Percentiles rank a stretch among this genome's conserved stretches.
phyloP scores from a whole-genome alignment of 2,329 filamentous ascomycete genomes.

The Nectriaceae sp. region DNA sequence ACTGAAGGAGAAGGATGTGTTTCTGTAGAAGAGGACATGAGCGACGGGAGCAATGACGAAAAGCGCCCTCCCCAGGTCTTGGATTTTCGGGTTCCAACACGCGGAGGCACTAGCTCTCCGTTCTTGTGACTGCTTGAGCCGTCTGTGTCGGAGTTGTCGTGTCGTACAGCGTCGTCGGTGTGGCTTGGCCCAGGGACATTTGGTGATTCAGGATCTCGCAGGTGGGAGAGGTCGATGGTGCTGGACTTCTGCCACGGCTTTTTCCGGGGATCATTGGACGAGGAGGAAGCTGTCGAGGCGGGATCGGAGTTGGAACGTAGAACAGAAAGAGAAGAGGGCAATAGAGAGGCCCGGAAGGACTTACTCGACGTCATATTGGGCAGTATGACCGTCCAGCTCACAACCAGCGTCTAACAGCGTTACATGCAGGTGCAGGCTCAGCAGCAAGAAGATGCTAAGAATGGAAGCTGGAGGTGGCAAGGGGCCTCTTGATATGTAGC shows the following conservation, averaged over 20 bases:
- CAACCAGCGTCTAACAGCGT: slow-evolving; percentile 32
- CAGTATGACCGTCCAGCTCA: slow-evolving; percentile 30
- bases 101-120: slow-evolving; percentile 22
- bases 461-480: slow-evolving; percentile 23
- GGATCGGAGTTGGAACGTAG: slow-evolving; percentile 32
- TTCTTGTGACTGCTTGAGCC: slow-evolving; percentile 7
- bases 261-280: slow-evolving; percentile 19
- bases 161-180: slow-evolving; percentile 22
- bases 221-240: slow-evolving; percentile 24
- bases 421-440: too few species aligned
- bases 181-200: neutral
- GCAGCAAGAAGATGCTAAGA: slow-evolving; percentile 30
- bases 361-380: slow-evolving; percentile 50
- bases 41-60: slow-evolving; percentile 39
- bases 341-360: slow-evolving; percentile 41
- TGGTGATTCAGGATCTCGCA: slow-evolving; percentile 10
- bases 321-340: slow-evolving; percentile 40
- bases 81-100: slow-evolving; percentile 31
- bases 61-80: slow-evolving; percentile 39
- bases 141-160: slow-evolving; percentile 6
- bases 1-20: slow-evolving; percentile 15
- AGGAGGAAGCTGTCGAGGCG: slow-evolving; percentile 21
- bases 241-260: slow-evolving; percentile 26
- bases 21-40: slow-evolving; percentile 38
- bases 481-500: slow-evolving; percentile 12